Conservation (phyloP, 305 asterid species). For the Plantago coronopus region DNA sequence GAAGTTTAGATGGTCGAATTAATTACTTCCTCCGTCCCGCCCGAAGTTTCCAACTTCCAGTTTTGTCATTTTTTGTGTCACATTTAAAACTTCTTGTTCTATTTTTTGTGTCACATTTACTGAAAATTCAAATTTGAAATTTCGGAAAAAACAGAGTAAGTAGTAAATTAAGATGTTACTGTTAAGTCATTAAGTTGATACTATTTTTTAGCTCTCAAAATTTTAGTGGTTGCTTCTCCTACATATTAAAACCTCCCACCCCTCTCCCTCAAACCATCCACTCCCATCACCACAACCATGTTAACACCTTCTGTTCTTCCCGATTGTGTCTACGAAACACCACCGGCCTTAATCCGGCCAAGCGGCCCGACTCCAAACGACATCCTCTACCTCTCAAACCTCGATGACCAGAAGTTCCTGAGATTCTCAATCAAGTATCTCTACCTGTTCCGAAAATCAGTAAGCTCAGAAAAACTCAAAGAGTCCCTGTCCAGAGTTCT, state of each 20-base stretch:
- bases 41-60: no score
- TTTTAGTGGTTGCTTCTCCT: background rate
- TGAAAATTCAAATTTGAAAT: no score
- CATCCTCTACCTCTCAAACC: constrained; percentile 60
- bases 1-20: no score
- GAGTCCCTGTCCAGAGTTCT: constrained; percentile 51
- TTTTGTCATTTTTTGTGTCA: no score
- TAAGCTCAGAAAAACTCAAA: constrained; percentile 36
- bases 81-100: no score
- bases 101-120: no score
- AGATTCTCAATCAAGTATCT: constrained; percentile 72
- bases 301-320: constrained; percentile 46
- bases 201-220: no score
- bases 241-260: background rate
- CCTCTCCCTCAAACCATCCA: background rate
- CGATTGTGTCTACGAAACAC: constrained; percentile 45
- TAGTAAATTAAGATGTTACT: no score
- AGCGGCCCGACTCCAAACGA: constrained; percentile 46
- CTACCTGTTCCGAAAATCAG: constrained; percentile 45
- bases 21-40: no score
- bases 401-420: constrained; percentile 73
- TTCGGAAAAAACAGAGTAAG: no score
- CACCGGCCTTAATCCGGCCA: constrained; percentile 50
- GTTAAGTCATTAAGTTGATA: no score
- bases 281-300: constrained; percentile 25